A percentile compares a stretch with the other conserved stretches of the same genome.
phyloP scores from a whole-genome alignment of 2,329 filamentous ascomycete genomes.

The Fusarium equiseti region DNA sequence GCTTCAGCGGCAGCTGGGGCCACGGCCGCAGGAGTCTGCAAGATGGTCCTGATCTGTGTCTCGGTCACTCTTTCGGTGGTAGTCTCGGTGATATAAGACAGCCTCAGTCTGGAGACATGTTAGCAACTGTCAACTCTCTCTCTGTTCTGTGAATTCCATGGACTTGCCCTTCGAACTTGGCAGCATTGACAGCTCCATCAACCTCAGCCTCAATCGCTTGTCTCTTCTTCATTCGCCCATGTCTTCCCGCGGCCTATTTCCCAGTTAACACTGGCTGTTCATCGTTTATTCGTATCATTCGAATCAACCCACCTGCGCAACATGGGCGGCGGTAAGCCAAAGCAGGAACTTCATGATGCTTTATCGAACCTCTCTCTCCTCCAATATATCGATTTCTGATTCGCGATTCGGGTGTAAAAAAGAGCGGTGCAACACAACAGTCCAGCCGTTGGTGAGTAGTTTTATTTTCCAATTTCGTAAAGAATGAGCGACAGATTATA shows the following conservation, averaged over 20 bases:
- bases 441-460: constrained; percentile 43
- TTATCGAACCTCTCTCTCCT: not conserved
- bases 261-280: constrained; percentile 4
- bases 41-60: constrained; percentile 27
- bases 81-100: constrained; percentile 46
- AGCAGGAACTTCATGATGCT: constrained; percentile 31
- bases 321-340: constrained; percentile 37
- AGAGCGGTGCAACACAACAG: constrained; percentile 45
- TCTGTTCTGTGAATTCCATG: not conserved
- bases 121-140: not conserved
- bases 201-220: constrained; percentile 14
- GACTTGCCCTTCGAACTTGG: constrained; percentile 45
- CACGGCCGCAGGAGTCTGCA: constrained; percentile 23
- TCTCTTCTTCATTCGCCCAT: constrained; percentile 32
- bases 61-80: constrained; percentile 39
- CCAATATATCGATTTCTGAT: constrained; percentile 6
- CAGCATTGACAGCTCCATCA: constrained; percentile 7
- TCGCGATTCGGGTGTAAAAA: constrained; percentile 17
- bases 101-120: constrained; percentile 34
- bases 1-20: constrained; percentile 13
- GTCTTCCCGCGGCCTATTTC: constrained; percentile 39
- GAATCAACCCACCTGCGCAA: constrained; percentile 35
- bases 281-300: not conserved
- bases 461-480: not conserved
- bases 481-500: constrained; percentile 28